A percentile compares a stretch with the other conserved stretches of the same genome.
phyloP scores from a whole-genome alignment of 495 filamentous ascomycete genomes.

The Penicillium diatomitis region DNA sequence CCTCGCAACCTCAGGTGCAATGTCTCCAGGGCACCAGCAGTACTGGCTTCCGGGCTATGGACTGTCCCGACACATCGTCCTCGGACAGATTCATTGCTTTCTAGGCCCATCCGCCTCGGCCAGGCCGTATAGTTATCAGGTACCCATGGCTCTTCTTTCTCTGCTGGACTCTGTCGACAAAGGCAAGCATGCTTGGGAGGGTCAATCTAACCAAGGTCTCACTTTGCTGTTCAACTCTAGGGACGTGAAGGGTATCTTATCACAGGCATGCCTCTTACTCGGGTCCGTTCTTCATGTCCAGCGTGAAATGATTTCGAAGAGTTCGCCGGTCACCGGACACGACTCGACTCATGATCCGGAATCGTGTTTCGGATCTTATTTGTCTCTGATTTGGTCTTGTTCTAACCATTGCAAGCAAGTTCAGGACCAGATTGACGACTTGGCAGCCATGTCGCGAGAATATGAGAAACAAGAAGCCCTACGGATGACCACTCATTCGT shows the following conservation, averaged over 20 bases:
- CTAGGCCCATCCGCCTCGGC: conserved; percentile 42
- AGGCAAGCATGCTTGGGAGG: too few relatives aligned
- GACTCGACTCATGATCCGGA: too few relatives aligned
- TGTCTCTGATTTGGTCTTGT: too few relatives aligned
- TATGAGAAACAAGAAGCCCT: conserved; percentile 44
- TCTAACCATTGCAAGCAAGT: too few relatives aligned
- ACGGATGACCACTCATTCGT: conserved; percentile 32
- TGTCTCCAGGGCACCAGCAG: conserved; percentile 30
- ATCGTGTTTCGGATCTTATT: too few relatives aligned
- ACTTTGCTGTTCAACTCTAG: conserved; percentile 11
- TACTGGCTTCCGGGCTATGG: conserved; percentile 48
- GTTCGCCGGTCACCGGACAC: too few relatives aligned
- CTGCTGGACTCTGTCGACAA: conserved; percentile 9
- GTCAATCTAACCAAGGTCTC: conserved; percentile 8
- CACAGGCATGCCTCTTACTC: conserved; percentile 40
- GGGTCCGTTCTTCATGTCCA: conserved; percentile 26
- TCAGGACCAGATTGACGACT: conserved; percentile 47
- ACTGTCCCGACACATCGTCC: conserved; percentile 44
- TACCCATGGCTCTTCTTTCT: conserved; percentile 12
- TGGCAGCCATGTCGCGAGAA: conserved; percentile 40
- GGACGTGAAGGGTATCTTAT: conserved; percentile 48
- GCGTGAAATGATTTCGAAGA: too few relatives aligned
- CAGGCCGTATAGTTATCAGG: conserved; percentile 45
- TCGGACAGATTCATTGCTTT: conserved; percentile 44
- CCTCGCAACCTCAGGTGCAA: conserved; percentile 4